Conservation (phyloP, 148 eudicot species). For the Salicornia ramosissima region DNA sequence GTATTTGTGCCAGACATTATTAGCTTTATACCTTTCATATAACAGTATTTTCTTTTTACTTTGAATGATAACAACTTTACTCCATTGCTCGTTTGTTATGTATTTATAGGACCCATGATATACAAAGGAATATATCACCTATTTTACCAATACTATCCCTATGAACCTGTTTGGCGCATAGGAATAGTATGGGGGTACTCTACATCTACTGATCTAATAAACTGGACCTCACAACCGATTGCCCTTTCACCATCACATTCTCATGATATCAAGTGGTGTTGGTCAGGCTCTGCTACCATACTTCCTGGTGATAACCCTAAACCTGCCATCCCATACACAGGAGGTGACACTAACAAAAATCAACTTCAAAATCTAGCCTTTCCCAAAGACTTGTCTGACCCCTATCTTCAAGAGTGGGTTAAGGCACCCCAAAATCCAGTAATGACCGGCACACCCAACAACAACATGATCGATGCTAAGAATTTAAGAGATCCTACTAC, state of each 20-base stretch:
- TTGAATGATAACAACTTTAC: no score
- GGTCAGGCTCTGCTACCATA: constrained; percentile 42
- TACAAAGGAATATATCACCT: constrained; percentile 39
- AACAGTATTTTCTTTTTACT: no score
- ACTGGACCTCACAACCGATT: constrained; percentile 33
- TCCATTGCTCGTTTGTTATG: no score
- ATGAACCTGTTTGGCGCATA: constrained; percentile 25
- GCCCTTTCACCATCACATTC: constrained; percentile 24
- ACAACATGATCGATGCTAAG: neutral
- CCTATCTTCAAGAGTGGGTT: constrained; percentile 36
- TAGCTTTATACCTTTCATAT: no score
- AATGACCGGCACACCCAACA: constrained; percentile 15
- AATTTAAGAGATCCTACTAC: constrained; percentile 29
- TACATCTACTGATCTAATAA: constrained; percentile 33
- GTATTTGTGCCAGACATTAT: no score
- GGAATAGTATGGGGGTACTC: constrained; percentile 38
- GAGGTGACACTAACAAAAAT: neutral
- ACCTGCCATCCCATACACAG: constrained; percentile 35
- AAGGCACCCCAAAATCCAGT: constrained; percentile 31
- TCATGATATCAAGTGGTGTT: constrained; percentile 33
- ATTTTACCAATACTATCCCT: constrained; percentile 42
- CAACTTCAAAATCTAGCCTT: constrained; percentile 38
- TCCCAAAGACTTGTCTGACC: constrained; percentile 37
- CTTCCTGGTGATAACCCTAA: constrained; percentile 30
- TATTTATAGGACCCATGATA: constrained; percentile 37